phyloP scores from a whole-genome alignment of 371 early-diverging fungal species.

The Parasitella parasitica region DNA sequence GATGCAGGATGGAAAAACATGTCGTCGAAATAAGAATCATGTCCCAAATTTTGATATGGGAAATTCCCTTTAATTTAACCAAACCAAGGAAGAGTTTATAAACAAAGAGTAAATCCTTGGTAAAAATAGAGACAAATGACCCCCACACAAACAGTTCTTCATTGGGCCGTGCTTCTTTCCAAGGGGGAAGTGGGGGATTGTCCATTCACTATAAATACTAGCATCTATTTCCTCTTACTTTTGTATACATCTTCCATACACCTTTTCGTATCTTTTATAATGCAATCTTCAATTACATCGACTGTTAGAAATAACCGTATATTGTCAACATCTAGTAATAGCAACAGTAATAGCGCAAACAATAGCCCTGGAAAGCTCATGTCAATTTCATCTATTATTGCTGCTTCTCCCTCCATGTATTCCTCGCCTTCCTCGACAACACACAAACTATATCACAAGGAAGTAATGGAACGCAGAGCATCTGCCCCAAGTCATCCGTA shows the following conservation, averaged over 20 bases:
- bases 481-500: slow-evolving; percentile 22
- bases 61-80: slow-evolving; percentile 22
- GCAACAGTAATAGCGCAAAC: not conserved
- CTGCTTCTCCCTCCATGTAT: slow-evolving; percentile 26
- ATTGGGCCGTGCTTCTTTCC: slow-evolving; percentile 24
- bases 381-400: slow-evolving; percentile 41
- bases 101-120: slow-evolving; percentile 19
- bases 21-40: slow-evolving; percentile 18
- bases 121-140: slow-evolving; percentile 6
- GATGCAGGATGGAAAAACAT: slow-evolving; percentile 17
- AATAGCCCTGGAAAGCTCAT: slow-evolving; percentile 24
- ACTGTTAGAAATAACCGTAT: slow-evolving; percentile 5
- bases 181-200: not conserved
- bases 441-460: slow-evolving; percentile 14
- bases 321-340: slow-evolving; percentile 8
- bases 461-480: slow-evolving; percentile 20
- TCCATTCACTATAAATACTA: slow-evolving; percentile 12
- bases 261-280: not conserved
- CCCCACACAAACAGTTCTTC: not conserved
- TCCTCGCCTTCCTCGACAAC: slow-evolving; percentile 7
- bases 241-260: not conserved
- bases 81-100: slow-evolving; percentile 16
- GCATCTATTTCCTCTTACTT: not conserved
- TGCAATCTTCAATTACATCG: slow-evolving; percentile 15
- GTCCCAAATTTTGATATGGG: slow-evolving; percentile 5